Conservation (phyloP, 2,329 filamentous ascomycete species). For the Fusarium sp. region DNA sequence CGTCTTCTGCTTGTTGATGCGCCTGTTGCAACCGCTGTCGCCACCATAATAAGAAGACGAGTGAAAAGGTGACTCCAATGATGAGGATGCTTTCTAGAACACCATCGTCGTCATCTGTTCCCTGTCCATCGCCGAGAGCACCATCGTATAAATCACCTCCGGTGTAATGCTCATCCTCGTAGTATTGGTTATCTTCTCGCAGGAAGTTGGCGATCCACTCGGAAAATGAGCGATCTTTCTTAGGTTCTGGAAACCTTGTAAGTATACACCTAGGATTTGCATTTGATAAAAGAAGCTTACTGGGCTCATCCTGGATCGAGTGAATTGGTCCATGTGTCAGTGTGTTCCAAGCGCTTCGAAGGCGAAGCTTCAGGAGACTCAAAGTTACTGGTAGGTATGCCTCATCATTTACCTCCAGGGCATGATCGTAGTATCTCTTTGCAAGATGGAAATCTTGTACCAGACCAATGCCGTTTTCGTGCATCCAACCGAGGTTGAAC, state of each 20-base stretch:
- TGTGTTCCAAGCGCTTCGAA: conserved; percentile 93
- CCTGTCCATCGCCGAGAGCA: conserved; percentile 69
- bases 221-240: conserved; percentile 79
- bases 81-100: conserved; percentile 88
- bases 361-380: conserved; percentile 84
- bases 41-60: conserved; percentile 86
- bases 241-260: conserved; percentile 65
- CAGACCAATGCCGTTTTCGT: conserved; percentile 93
- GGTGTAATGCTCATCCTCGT: conserved; percentile 71
- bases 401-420: conserved; percentile 90
- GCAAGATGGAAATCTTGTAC: conserved; percentile 97
- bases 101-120: conserved; percentile 76
- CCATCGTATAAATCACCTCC: conserved; percentile 65
- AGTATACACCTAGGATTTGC: background rate
- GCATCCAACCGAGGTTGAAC: conserved; percentile 99
- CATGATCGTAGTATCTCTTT: conserved; percentile 95
- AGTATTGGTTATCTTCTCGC: conserved; percentile 73
- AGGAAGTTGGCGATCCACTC: conserved; percentile 93
- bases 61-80: conserved; percentile 77
- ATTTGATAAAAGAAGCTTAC: conserved; percentile 62
- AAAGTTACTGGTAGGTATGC: conserved; percentile 94
- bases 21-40: conserved; percentile 76
- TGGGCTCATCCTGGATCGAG: conserved; percentile 88
- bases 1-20: conserved; percentile 54
- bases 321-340: conserved; percentile 92